Evolutionary conservation across 768 basidiomycete species (phyloP).

Genomic region (Hemileccinum rubropunctum): DNA sequence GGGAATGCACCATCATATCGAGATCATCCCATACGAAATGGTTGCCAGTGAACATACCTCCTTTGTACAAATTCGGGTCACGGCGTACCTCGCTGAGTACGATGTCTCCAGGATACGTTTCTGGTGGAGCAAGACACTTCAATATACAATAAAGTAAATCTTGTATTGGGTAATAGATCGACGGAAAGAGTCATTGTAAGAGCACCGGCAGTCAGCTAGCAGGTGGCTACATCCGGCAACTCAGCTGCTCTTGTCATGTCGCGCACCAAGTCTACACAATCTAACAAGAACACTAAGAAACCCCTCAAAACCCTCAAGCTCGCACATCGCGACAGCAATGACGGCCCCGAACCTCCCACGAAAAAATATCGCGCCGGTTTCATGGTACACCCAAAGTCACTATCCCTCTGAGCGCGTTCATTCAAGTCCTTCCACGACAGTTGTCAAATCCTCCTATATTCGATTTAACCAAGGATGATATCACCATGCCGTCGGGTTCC

Average conservation of each 20-base stretch:
- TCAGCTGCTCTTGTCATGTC: conserved; percentile 16
- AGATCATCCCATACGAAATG: too few relatives aligned
- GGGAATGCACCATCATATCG: too few relatives aligned
- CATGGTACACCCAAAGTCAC: conserved; percentile 4
- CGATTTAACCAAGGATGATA: conserved; percentile 17
- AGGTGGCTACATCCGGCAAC: too few relatives aligned
- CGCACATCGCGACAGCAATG: conserved; percentile 4
- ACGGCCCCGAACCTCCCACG: conserved; percentile 17
- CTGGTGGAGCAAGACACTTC: too few relatives aligned
- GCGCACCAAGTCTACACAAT: conserved; percentile 7
- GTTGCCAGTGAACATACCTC: too few relatives aligned
- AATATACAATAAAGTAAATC: too few relatives aligned
- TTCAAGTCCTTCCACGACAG: conserved; percentile 5
- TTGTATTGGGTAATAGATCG: too few relatives aligned
- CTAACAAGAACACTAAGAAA: conserved; percentile 10
- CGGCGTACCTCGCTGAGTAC: too few relatives aligned
- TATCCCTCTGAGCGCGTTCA: background rate
- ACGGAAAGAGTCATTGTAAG: too few relatives aligned
- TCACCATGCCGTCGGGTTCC: conserved; percentile 3
- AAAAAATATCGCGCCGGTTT: conserved; percentile 19
- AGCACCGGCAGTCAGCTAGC: too few relatives aligned
- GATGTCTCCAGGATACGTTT: too few relatives aligned
- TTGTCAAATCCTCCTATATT: conserved; percentile 24
- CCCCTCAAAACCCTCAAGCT: conserved; percentile 26
- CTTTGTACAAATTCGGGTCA: too few relatives aligned